Evolutionary conservation across 148 eudicot species (phyloP).

Genomic region (Rhododendron williamsianum): DNA sequence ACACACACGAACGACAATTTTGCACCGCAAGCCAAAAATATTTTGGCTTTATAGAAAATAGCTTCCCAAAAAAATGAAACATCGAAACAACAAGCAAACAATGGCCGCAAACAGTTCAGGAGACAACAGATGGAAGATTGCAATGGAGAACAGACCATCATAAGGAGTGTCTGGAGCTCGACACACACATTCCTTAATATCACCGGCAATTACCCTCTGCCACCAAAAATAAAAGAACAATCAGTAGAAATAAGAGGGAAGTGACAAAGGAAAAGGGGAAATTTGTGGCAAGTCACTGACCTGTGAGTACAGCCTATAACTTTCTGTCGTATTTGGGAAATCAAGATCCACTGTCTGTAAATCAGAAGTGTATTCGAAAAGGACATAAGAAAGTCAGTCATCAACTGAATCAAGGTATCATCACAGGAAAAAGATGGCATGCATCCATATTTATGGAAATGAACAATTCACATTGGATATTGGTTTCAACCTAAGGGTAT

Average conservation of each 20-base stretch:
- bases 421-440: not conserved
- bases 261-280: not conserved
- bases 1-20: not conserved
- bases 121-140: not conserved
- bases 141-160: constrained; percentile 57
- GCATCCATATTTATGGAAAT: not conserved
- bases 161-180: constrained; percentile 98
- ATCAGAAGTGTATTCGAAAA: constrained; percentile 5
- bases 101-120: constrained; percentile 3
- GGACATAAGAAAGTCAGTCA: not conserved
- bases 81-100: not conserved
- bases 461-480: not conserved
- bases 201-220: constrained; percentile 89
- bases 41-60: not conserved
- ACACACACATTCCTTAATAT: constrained; percentile 92
- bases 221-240: constrained; percentile 12
- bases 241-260: constrained; percentile 1
- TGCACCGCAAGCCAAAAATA: not conserved
- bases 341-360: constrained; percentile 76
- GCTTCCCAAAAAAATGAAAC: not conserved
- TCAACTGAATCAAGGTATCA: not conserved
- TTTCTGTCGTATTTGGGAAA: constrained; percentile 83
- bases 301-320: constrained; percentile 89
- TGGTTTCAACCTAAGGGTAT: not conserved
- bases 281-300: constrained; percentile 23